Evolutionary conservation across 2,329 filamentous ascomycete genomes (phyloP).

Genomic region (Aspergillus fumigatiaffinis): DNA sequence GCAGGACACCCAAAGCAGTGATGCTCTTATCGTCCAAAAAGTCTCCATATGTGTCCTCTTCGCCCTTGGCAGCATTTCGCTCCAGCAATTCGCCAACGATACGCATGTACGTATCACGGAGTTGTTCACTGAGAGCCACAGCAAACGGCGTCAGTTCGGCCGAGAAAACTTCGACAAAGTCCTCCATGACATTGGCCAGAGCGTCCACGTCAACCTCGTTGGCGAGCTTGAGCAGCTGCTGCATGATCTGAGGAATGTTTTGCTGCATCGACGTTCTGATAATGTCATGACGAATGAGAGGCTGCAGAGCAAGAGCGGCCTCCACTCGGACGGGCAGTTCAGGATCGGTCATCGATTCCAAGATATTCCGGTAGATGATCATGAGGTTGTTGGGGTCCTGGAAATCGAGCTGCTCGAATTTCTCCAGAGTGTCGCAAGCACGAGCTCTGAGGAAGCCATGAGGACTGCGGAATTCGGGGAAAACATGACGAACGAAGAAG

Average conservation of each 20-base stretch:
- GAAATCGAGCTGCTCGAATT: conserved; percentile 96
- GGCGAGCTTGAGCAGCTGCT: conserved; percentile 91
- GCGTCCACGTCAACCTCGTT: conserved; percentile 98
- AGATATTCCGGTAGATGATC: conserved; percentile 91
- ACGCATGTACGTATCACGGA: conserved; percentile 91
- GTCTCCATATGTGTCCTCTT: conserved; percentile 78
- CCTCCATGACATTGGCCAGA: conserved; percentile 97
- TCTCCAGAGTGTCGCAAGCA: conserved; percentile 95
- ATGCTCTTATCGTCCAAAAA: conserved; percentile 98
- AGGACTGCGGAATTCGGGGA: conserved; percentile 91
- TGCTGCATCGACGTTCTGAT: conserved; percentile 95
- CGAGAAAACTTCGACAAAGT: conserved; percentile 99
- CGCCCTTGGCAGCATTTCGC: conserved; percentile 70
- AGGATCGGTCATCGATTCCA: conserved; percentile 94
- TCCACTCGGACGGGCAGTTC: conserved; percentile 91
- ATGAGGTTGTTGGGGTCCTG: conserved; percentile 94
- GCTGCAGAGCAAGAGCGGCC: conserved; percentile 88
- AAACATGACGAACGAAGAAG: conserved; percentile 96
- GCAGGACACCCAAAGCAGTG: conserved; percentile 88
- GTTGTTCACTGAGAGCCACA: conserved; percentile 89
- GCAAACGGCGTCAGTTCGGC: conserved; percentile 94
- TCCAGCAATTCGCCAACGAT: conserved; percentile 90
- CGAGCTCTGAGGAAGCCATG: conserved; percentile 91
- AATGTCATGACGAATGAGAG: conserved; percentile 89
- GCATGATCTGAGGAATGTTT: conserved; percentile 98